Evolutionary conservation across 768 basidiomycete species (phyloP), one percentile per base, ranked within the genome.

Genomic region (Tulasnella sp.): DNA sequence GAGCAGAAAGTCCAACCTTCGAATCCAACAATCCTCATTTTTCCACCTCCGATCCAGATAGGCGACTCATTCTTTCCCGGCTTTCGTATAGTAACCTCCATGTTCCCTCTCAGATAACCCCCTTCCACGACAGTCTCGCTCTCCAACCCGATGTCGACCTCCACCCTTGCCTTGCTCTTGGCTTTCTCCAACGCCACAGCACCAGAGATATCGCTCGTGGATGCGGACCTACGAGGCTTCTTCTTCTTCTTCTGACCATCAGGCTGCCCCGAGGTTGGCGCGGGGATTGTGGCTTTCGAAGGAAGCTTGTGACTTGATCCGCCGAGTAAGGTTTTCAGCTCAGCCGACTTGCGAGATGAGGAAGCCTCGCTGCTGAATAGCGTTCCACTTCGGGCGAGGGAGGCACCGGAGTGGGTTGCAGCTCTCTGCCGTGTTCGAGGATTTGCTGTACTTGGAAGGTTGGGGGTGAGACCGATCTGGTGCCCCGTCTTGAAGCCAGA

Each of bases 21-120:
- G 82, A 95, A 95, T 5, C 96, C 95, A 74, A 96, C 87, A 29
- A 96, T 86, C 78, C 94, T 87, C 42, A 96, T 83, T 85, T 95
- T 96, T 5, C 90, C 93, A 48, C 87, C 90, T 51, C 90, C 90
- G 18, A 97, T 83, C 80, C 3, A 94, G 82, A n/a, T 89, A 85
- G 1, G 87, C 83, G 67, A 86, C 85, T 89, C 88, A 80, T 89
- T 90, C 82, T 86, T 89, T 39, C 86, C 82, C 37, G 87, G 87
- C 70, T 88, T 86, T 74, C 87, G 86, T 26, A 97, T 87, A 42
- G 86, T 87, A 55, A 96, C 84, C 72, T 91, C 89, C 84, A 96
- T 85, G 55, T 87, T 84, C 2, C 96, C 96, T 69, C 88, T 88
- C 67, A 97, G 84, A 80, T 86, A 85, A 9, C 90, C 91, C 3